These are phyloP conservation scores for Solanum clarkiae DNA, from an alignment of 257 asterid genomes.

Conservation along the genomic window DNA sequence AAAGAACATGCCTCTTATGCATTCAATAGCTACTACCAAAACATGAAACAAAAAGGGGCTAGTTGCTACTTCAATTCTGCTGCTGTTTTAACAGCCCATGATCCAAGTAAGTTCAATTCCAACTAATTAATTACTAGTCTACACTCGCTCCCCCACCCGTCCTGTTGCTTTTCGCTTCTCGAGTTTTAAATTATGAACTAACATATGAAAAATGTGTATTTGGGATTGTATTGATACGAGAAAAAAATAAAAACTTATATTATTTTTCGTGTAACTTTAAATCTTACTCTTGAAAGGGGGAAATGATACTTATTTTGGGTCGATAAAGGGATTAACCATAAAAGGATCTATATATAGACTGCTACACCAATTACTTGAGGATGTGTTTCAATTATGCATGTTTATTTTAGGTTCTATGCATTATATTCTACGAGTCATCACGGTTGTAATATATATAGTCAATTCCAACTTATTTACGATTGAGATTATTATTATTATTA, in stretches of 20 bases:
- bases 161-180: not conserved
- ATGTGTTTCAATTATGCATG: not conserved
- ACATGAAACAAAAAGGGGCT: conserved; percentile 52
- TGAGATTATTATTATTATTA: not conserved
- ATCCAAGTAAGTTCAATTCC: conserved; percentile 53
- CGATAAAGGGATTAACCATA: no score
- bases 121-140: not conserved
- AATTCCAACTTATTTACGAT: not conserved
- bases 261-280: not conserved
- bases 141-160: not conserved
- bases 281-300: no score
- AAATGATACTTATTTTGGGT: no score
- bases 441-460: not conserved
- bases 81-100: conserved; percentile 42
- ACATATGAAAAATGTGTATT: no score
- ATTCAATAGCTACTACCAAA: conserved; percentile 82
- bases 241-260: not conserved
- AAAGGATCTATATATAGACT: not conserved
- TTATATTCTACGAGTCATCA: not conserved
- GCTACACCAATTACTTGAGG: not conserved
- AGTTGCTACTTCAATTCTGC: conserved; percentile 73
- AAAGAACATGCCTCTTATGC: conserved; percentile 71
- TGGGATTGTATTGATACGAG: not conserved
- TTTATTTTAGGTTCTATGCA: not conserved
- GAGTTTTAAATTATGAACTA: not conserved